These are phyloP conservation scores for Apiospora kogelbergensis DNA, from an alignment of 2,329 filamentous ascomycete species.

Conservation along the genomic window DNA sequence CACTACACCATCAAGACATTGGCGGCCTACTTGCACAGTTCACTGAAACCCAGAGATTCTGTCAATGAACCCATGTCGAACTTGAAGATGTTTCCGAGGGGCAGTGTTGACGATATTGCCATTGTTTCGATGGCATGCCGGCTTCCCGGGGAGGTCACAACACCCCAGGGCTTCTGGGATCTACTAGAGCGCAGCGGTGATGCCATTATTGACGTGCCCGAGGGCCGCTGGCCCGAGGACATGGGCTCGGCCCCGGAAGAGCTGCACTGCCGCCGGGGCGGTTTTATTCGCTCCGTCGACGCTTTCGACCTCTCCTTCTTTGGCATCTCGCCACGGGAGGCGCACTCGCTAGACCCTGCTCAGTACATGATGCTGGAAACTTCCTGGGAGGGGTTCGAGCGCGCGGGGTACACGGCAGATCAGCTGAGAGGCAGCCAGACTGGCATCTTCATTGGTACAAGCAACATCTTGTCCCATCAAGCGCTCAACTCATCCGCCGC, in stretches of 20 bases:
- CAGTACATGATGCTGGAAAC: slow-evolving; percentile 27
- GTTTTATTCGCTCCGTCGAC: slow-evolving; percentile 23
- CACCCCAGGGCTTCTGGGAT: slow-evolving; percentile 34
- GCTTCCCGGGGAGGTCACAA: slow-evolving; percentile 31
- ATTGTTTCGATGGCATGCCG: slow-evolving; percentile 34
- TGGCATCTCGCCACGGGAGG: slow-evolving; percentile 27
- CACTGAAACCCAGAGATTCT: not conserved
- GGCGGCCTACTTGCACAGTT: slow-evolving; percentile 21
- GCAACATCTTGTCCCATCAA: slow-evolving; percentile 22
- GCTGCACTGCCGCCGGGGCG: slow-evolving; percentile 24
- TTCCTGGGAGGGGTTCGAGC: slow-evolving; percentile 27
- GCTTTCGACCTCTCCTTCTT: slow-evolving; percentile 26
- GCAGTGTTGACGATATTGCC: slow-evolving; percentile 22
- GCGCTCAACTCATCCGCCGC: slow-evolving; percentile 16
- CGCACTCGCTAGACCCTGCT: slow-evolving; percentile 22
- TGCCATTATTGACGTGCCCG: slow-evolving; percentile 26
- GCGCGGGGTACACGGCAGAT: slow-evolving; percentile 25
- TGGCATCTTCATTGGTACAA: slow-evolving; percentile 26
- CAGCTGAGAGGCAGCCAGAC: slow-evolving; percentile 24
- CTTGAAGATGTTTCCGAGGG: not conserved
- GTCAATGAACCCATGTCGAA: too few relatives aligned
- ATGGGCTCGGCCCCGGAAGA: slow-evolving; percentile 37
- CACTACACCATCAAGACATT: slow-evolving; percentile 29
- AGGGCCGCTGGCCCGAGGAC: slow-evolving; percentile 28
- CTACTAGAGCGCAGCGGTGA: slow-evolving; percentile 28